Conservation (phyloP, 2,329 filamentous ascomycete species). For the Salinomyces thailandicus region DNA sequence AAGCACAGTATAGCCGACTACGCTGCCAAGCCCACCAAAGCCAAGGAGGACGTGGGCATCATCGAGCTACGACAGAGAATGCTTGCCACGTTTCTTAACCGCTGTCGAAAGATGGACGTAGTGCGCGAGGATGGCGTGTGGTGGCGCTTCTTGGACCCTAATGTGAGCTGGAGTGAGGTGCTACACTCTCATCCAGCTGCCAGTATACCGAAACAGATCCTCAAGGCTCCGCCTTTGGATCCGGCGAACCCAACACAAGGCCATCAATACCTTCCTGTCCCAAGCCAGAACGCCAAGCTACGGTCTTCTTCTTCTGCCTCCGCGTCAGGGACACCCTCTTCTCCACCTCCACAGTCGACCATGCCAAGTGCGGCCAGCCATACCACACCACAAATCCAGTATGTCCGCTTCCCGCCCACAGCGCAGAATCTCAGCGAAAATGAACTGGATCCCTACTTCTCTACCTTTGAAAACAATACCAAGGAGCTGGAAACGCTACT, state of each 20-base stretch:
- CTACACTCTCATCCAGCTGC: slow-evolving; percentile 81
- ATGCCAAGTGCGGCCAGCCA: slow-evolving; percentile 46
- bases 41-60: slow-evolving; percentile 93
- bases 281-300: slow-evolving; percentile 74
- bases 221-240: slow-evolving; percentile 91
- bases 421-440: slow-evolving; percentile 68
- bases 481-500: slow-evolving; percentile 83
- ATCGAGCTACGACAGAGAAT: slow-evolving; percentile 96
- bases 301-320: slow-evolving; percentile 44
- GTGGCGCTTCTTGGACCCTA: slow-evolving; percentile 96
- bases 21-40: slow-evolving; percentile 92
- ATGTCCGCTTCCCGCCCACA: slow-evolving; percentile 73
- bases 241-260: slow-evolving; percentile 83
- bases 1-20: slow-evolving; percentile 99
- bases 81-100: slow-evolving; percentile 88
- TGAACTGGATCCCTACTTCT: slow-evolving; percentile 91
- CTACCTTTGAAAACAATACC: slow-evolving; percentile 82
- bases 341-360: slow-evolving; percentile 42
- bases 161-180: slow-evolving; percentile 96
- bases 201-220: slow-evolving; percentile 83
- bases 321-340: slow-evolving; percentile 43
- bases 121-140: slow-evolving; percentile 88
- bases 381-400: slow-evolving; percentile 50
- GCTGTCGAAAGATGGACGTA: slow-evolving; percentile 85
- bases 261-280: slow-evolving; percentile 79